Percentiles rank a stretch among this genome's conserved stretches.
Conservation (phyloP, 441 rosid species). For the Breynia disticha region DNA sequence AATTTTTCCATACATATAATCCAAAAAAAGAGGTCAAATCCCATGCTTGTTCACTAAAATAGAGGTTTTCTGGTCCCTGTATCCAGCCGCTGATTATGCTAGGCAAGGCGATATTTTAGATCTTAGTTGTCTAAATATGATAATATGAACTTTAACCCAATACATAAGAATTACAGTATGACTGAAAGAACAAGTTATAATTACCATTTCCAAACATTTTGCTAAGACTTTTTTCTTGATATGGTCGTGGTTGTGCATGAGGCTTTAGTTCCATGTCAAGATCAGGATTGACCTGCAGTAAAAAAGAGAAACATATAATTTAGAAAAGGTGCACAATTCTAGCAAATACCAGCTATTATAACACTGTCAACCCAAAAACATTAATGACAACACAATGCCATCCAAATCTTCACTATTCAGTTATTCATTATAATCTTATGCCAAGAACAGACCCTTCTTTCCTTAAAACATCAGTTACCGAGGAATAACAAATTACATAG, state of each 20-base stretch:
- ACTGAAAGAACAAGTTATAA: neutral
- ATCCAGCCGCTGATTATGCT: no score
- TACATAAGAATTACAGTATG: conserved; percentile 1
- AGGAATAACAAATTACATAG: conserved; percentile 1
- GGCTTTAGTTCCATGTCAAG: conserved; percentile 85
- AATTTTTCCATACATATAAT: no score
- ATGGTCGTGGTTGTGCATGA: conserved; percentile 93
- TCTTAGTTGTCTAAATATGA: neutral
- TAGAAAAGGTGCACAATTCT: neutral
- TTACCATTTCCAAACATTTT: conserved; percentile 99
- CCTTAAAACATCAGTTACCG: no score
- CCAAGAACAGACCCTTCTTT: no score
- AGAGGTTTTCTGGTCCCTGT: no score
- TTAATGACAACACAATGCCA: no score
- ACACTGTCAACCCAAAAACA: neutral
- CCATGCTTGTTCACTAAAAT: no score
- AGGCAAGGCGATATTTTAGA: neutral
- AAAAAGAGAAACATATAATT: conserved; percentile 10
- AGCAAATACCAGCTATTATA: neutral
- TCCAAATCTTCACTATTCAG: no score
- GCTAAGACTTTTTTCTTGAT: conserved; percentile 92
- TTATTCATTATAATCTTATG: no score
- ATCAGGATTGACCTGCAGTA: conserved; percentile 79
- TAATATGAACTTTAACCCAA: neutral
- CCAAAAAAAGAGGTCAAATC: no score